phyloP scores from a whole-genome alignment of 2,329 filamentous ascomycete species.

The Dactylellina sp. region DNA sequence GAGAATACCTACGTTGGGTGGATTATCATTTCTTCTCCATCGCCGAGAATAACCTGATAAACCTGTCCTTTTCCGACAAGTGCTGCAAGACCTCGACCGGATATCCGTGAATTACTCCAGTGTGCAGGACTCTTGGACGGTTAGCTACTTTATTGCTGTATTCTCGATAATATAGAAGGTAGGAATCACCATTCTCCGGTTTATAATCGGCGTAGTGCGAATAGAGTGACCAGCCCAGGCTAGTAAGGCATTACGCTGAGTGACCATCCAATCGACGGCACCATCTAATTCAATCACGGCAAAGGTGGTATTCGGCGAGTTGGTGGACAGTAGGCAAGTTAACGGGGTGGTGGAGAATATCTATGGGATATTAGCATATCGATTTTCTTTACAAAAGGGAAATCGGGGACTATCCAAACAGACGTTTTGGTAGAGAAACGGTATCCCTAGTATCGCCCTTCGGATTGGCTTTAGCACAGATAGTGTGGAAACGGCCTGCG shows the following conservation, averaged over 20 bases:
- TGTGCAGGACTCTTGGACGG: slow-evolving; percentile 75
- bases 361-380: slow-evolving; percentile 10
- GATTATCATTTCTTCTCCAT: slow-evolving; percentile 88
- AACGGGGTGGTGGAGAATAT: slow-evolving; percentile 81
- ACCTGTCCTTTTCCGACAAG: slow-evolving; percentile 88
- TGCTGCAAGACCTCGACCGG: slow-evolving; percentile 86
- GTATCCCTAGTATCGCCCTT: slow-evolving; percentile 83
- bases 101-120: slow-evolving; percentile 91
- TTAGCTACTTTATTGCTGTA: slow-evolving; percentile 62
- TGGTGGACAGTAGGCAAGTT: slow-evolving; percentile 87
- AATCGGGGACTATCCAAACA: not conserved
- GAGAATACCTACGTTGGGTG: slow-evolving; percentile 74
- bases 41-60: slow-evolving; percentile 82
- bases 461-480: slow-evolving; percentile 86
- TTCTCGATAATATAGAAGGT: not conserved
- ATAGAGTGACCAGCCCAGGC: slow-evolving; percentile 96
- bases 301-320: slow-evolving; percentile 86
- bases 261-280: slow-evolving; percentile 92
- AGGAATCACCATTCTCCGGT: slow-evolving; percentile 72
- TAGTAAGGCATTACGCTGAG: slow-evolving; percentile 86
- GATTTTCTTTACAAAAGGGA: not conserved
- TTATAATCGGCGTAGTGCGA: slow-evolving; percentile 78
- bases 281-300: slow-evolving; percentile 90
- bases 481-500: slow-evolving; percentile 85
- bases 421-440: slow-evolving; percentile 88